phyloP scores from a whole-genome alignment of 768 basidiomycete genomes.

The Serendipita indica region DNA sequence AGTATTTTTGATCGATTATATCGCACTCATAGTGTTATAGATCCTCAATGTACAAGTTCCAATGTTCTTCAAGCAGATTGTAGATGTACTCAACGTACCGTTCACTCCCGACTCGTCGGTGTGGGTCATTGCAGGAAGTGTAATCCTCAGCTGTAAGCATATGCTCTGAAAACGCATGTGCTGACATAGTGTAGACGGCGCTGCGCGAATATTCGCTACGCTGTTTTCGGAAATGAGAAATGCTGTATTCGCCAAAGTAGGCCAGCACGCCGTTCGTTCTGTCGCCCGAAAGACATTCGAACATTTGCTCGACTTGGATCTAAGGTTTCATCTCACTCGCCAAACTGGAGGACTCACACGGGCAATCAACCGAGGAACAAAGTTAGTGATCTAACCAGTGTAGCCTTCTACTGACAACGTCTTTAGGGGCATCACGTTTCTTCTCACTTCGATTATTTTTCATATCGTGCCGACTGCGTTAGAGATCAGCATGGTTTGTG shows the following conservation, averaged over 20 bases:
- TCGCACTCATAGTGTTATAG: constrained; percentile 26
- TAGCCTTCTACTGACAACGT: neutral
- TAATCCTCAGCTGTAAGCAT: constrained; percentile 78
- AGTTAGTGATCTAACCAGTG: constrained; percentile 37
- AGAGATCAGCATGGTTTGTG: constrained; percentile 93
- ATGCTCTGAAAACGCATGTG: neutral
- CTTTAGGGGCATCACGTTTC: constrained; percentile 83
- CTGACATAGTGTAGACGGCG: constrained; percentile 49
- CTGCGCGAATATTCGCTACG: constrained; percentile 77
- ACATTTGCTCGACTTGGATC: constrained; percentile 78
- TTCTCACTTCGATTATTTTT: constrained; percentile 84
- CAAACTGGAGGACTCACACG: constrained; percentile 94
- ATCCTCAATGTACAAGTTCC: constrained; percentile 97
- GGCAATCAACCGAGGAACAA: constrained; percentile 95
- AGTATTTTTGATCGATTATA: constrained; percentile 15
- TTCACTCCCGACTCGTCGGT: constrained; percentile 61
- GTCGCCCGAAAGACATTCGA: constrained; percentile 94
- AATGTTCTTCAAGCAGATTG: constrained; percentile 79
- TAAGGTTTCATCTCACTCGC: constrained; percentile 80
- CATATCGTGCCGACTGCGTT: constrained; percentile 91
- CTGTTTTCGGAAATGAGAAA: constrained; percentile 86
- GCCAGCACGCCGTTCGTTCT: constrained; percentile 84
- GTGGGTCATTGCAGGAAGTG: constrained; percentile 81
- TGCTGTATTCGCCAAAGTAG: constrained; percentile 90
- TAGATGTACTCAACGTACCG: constrained; percentile 80